Evolutionary conservation across 352 stramenopile species (phyloP).

Genomic region (Pythium rhizo-oryzae): DNA sequence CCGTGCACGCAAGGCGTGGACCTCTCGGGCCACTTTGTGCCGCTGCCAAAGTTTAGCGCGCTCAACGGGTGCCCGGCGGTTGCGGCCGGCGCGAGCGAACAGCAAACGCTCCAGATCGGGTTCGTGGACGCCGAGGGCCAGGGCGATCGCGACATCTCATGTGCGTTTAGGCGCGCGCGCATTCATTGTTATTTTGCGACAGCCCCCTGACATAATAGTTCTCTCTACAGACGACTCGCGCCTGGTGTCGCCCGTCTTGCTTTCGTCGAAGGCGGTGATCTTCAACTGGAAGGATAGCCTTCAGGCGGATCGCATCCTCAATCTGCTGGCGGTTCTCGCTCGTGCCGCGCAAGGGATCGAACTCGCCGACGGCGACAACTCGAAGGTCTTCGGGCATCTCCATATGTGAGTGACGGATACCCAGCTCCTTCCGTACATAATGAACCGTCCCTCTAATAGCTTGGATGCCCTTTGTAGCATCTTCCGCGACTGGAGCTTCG

Average conservation of each 20-base stretch:
- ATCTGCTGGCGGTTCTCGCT: conserved; percentile 77
- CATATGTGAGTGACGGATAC: conserved; percentile 60
- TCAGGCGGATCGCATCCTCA: conserved; percentile 85
- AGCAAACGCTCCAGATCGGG: conserved; percentile 63
- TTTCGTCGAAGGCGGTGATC: conserved; percentile 87
- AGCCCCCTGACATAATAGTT: background rate
- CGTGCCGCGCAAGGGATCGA: conserved; percentile 84
- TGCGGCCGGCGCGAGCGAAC: conserved; percentile 17
- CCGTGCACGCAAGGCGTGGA: conserved; percentile 88
- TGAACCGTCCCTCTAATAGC: background rate
- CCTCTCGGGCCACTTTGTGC: conserved; percentile 76
- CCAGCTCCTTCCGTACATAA: too few relatives aligned
- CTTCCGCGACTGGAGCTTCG: conserved; percentile 91
- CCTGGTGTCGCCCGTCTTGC: conserved; percentile 79
- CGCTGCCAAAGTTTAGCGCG: conserved; percentile 65
- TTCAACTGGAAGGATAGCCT: conserved; percentile 92
- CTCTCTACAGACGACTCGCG: conserved; percentile 65
- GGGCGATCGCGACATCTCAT: conserved; percentile 86
- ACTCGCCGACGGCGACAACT: conserved; percentile 68
- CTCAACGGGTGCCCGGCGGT: conserved; percentile 66
- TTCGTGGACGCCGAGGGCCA: conserved; percentile 89
- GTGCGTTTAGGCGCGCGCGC: conserved; percentile 30
- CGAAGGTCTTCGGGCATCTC: conserved; percentile 87
- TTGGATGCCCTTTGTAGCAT: conserved; percentile 38
- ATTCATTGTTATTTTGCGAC: background rate